Conservation (phyloP, 163 green algal species). For the Botryococcus braunii region DNA sequence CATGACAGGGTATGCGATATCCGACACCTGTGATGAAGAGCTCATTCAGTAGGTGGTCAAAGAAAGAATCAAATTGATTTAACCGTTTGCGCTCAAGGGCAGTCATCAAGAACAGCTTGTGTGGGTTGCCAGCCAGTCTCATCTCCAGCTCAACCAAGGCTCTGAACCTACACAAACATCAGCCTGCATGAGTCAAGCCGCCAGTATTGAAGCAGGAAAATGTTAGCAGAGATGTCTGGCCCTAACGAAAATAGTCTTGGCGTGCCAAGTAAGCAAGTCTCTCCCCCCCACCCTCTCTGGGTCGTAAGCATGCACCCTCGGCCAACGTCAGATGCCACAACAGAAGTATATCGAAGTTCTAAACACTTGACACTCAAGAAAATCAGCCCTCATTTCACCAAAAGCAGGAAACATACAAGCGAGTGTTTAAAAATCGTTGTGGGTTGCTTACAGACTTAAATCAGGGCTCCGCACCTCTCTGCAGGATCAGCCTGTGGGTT, state of each 20-base stretch:
- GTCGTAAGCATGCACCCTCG: neutral
- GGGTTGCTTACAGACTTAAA: too few species aligned
- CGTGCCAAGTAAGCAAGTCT: neutral
- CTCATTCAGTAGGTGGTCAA: slow-evolving; percentile 14
- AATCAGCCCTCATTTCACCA: neutral
- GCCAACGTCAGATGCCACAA: neutral
- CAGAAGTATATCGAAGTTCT: neutral
- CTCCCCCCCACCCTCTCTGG: neutral
- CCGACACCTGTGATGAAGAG: slow-evolving; percentile 19
- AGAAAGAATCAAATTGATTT: slow-evolving; percentile 13
- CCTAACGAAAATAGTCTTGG: neutral
- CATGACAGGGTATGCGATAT: neutral
- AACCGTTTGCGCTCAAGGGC: slow-evolving; percentile 7
- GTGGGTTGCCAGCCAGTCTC: slow-evolving; percentile 6
- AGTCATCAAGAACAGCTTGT: slow-evolving; percentile 13
- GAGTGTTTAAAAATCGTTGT: neutral
- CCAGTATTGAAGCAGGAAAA: too few species aligned
- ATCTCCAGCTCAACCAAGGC: slow-evolving; percentile 13
- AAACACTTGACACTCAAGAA: neutral
- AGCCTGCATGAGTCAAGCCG: too few species aligned
- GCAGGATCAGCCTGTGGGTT: neutral
- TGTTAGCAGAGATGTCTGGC: neutral
- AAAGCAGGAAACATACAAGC: neutral
- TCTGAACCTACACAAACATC: slow-evolving; percentile 13
- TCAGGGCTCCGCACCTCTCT: slow-evolving; percentile 7